These are phyloP conservation scores for Irpex sp. DNA, from an alignment of 1,284 basidiomycete species.

Conservation along the genomic window DNA sequence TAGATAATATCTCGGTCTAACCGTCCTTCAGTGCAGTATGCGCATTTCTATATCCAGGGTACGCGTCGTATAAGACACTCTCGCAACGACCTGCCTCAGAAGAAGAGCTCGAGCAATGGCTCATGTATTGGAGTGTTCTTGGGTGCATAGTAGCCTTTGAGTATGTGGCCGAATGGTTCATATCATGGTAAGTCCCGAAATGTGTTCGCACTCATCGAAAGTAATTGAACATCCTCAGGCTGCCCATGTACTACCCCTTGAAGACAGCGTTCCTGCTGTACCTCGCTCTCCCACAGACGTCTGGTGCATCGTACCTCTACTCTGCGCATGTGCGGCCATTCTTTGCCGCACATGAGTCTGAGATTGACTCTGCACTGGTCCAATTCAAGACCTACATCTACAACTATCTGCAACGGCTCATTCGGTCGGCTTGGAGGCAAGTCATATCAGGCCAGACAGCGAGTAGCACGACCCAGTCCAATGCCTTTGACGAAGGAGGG, in stretches of 20 bases:
- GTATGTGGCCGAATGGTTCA: conserved; percentile 77
- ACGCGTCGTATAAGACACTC: conserved; percentile 83
- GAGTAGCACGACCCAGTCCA: conserved; percentile 12
- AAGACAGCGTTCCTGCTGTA: conserved; percentile 87
- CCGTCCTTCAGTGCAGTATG: conserved; percentile 46
- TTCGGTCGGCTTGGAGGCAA: conserved; percentile 61
- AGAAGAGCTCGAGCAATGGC: conserved; percentile 78
- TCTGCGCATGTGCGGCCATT: conserved; percentile 73
- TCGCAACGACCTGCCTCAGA: conserved; percentile 77
- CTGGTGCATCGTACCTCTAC: conserved; percentile 81
- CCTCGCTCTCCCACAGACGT: conserved; percentile 86
- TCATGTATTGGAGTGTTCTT: conserved; percentile 89
- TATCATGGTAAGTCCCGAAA: conserved; percentile 61
- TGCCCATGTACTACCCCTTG: conserved; percentile 83
- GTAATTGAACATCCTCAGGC: conserved; percentile 41
- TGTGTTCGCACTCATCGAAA: not conserved
- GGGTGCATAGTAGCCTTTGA: conserved; percentile 74
- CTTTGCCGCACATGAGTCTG: conserved; percentile 69
- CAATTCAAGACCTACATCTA: conserved; percentile 57
- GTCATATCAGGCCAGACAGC: conserved; percentile 40
- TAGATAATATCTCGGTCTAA: not conserved
- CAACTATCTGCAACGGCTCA: conserved; percentile 59
- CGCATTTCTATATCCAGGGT: conserved; percentile 80
- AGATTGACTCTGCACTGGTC: conserved; percentile 77
- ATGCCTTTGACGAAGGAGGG: conserved; percentile 22